Evolutionary conservation across 768 basidiomycete species (phyloP).

Genomic region (Termitomyces sp.): DNA sequence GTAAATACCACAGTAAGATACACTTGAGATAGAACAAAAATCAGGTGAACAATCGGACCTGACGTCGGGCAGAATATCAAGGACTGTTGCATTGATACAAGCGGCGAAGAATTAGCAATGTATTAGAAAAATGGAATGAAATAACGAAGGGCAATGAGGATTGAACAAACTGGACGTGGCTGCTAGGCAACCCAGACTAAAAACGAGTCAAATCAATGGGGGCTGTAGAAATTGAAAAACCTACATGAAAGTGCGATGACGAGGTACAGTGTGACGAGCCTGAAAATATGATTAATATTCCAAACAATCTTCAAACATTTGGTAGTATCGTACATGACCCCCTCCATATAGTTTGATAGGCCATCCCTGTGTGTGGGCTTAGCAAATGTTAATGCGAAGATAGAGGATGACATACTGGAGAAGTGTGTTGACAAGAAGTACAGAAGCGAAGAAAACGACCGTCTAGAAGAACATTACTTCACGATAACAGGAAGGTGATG

Average conservation of each 20-base stretch:
- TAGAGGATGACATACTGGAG: slow-evolving; percentile 48
- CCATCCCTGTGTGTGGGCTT: slow-evolving; percentile 51
- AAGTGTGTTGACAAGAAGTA: slow-evolving; percentile 83
- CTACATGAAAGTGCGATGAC: slow-evolving; percentile 79
- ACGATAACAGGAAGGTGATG: background rate
- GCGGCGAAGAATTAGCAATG: background rate
- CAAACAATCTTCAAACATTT: background rate
- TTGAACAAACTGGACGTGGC: background rate
- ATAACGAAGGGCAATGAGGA: background rate
- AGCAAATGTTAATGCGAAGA: background rate
- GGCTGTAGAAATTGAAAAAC: slow-evolving; percentile 20
- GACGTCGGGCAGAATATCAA: background rate
- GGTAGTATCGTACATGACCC: slow-evolving; percentile 53
- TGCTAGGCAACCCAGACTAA: slow-evolving; percentile 30
- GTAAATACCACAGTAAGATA: background rate
- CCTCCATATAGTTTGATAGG: slow-evolving; percentile 91
- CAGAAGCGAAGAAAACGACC: slow-evolving; percentile 80
- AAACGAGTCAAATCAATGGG: background rate
- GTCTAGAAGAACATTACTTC: slow-evolving; percentile 42
- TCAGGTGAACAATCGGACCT: background rate
- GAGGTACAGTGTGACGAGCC: slow-evolving; percentile 64
- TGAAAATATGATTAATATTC: slow-evolving; percentile 15
- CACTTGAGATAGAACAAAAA: background rate
- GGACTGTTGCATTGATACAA: background rate
- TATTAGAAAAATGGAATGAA: background rate